Percentiles rank a stretch among this genome's conserved stretches.
Conservation (phyloP, 2,329 filamentous ascomycete genomes). For the Aspergillus proliferans region DNA sequence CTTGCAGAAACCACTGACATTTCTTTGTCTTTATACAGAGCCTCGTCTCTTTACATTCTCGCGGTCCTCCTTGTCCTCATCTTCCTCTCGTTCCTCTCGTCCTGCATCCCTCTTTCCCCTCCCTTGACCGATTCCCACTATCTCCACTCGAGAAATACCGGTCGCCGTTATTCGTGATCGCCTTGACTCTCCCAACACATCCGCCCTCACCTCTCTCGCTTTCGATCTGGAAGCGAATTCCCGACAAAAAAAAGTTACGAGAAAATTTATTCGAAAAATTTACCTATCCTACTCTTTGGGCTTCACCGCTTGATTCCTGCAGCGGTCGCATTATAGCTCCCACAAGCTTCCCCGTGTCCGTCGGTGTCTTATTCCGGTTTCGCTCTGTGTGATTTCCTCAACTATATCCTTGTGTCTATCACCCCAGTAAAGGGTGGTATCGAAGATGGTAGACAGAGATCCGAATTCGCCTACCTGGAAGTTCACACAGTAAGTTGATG, state of each 20-base stretch:
- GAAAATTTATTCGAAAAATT: slow-evolving; percentile 5
- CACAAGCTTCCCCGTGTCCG: neutral
- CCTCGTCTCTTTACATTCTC: slow-evolving; percentile 3
- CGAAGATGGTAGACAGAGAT: slow-evolving; percentile 90
- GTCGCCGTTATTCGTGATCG: slow-evolving; percentile 5
- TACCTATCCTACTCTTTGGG: neutral
- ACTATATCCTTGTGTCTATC: slow-evolving; percentile 3
- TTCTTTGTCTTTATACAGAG: neutral
- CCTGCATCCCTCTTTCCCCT: slow-evolving; percentile 4
- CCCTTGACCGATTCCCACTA: slow-evolving; percentile 7
- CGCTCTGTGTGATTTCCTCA: slow-evolving; percentile 2
- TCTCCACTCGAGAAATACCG: slow-evolving; percentile 5
- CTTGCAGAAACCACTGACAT: neutral
- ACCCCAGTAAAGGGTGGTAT: slow-evolving; percentile 27
- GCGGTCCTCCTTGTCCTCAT: slow-evolving; percentile 2
- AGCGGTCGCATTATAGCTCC: slow-evolving; percentile 5
- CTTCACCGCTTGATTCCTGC: slow-evolving; percentile 2
- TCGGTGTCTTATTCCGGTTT: slow-evolving; percentile 7
- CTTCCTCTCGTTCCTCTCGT: slow-evolving; percentile 3
- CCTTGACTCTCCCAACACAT: slow-evolving; percentile 5
- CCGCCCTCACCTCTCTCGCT: slow-evolving; percentile 4
- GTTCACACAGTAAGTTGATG: slow-evolving; percentile 84
- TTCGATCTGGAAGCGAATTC: neutral
- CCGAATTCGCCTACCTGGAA: slow-evolving; percentile 96
- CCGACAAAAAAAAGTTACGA: slow-evolving; percentile 6